Percentiles rank a stretch among this genome's conserved stretches.
Evolutionary conservation across 768 basidiomycete genomes (phyloP).

Genomic region (Cantharellus cinnabarinus): DNA sequence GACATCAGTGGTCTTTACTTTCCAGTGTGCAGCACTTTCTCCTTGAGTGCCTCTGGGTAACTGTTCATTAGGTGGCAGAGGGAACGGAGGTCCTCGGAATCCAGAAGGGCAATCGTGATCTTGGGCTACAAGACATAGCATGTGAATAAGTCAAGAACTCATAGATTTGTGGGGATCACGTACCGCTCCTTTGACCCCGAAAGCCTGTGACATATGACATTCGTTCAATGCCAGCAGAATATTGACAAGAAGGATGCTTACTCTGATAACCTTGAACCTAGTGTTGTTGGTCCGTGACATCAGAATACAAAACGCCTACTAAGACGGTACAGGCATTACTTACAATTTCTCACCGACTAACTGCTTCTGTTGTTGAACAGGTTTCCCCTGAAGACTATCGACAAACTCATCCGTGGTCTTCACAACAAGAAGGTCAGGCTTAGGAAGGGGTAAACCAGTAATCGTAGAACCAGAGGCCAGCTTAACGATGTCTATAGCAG

Average conservation of each 20-base stretch:
- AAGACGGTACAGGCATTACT: slow-evolving; percentile 10
- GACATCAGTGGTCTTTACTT: too few relatives aligned
- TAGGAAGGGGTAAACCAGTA: slow-evolving; percentile 36
- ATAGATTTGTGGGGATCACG: slow-evolving; percentile 12
- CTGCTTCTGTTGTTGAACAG: slow-evolving; percentile 50
- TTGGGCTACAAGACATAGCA: slow-evolving; percentile 34
- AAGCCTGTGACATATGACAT: slow-evolving; percentile 18
- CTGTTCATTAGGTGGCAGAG: slow-evolving; percentile 77
- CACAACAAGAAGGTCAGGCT: slow-evolving; percentile 46
- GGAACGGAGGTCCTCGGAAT: slow-evolving; percentile 66
- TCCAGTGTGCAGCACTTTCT: slow-evolving; percentile 26
- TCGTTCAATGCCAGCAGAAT: slow-evolving; percentile 6
- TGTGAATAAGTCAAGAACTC: background rate
- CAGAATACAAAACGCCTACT: slow-evolving; percentile 13
- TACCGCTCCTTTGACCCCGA: slow-evolving; percentile 66
- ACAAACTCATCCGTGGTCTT: slow-evolving; percentile 56
- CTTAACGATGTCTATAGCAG: slow-evolving; percentile 55
- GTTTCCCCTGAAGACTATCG: slow-evolving; percentile 35
- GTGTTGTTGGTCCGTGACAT: slow-evolving; percentile 5
- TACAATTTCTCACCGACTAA: slow-evolving; percentile 59
- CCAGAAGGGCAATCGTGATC: slow-evolving; percentile 62
- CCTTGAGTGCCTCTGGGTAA: slow-evolving; percentile 62
- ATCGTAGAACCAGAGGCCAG: slow-evolving; percentile 32
- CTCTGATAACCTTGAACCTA: slow-evolving; percentile 38
- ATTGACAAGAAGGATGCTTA: background rate